These are phyloP conservation scores for Pseudodiploospora longispora DNA, from an alignment of 2,329 filamentous ascomycete genomes.

Conservation along the genomic window DNA sequence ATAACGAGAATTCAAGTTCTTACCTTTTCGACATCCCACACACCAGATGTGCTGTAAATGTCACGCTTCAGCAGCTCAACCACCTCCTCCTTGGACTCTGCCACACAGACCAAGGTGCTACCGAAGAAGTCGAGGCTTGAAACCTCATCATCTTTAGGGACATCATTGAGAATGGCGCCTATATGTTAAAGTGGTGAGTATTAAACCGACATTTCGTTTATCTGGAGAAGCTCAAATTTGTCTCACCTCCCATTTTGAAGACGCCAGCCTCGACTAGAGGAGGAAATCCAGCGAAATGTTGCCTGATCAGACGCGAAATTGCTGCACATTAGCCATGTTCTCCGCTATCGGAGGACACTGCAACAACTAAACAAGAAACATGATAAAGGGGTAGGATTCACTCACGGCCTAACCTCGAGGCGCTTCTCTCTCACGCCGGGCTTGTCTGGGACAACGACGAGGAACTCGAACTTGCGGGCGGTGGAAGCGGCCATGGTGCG, in stretches of 20 bases:
- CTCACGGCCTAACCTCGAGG: slow-evolving; percentile 51
- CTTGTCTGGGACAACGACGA: slow-evolving; percentile 62
- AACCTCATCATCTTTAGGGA: slow-evolving; percentile 53
- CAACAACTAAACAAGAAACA: neutral
- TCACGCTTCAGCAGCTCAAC: slow-evolving; percentile 60
- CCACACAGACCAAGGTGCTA: slow-evolving; percentile 60
- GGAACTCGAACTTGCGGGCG: slow-evolving; percentile 49
- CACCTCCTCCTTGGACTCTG: slow-evolving; percentile 62
- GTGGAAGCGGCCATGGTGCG: slow-evolving; percentile 23
- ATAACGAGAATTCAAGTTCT: slow-evolving; percentile 8
- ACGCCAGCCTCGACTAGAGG: slow-evolving; percentile 44
- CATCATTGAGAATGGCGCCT: slow-evolving; percentile 61
- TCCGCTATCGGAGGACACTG: too few species aligned
- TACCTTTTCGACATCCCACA: slow-evolving; percentile 73
- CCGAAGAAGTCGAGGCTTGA: slow-evolving; percentile 62
- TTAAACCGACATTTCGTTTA: neutral
- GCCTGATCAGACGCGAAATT: slow-evolving; percentile 9
- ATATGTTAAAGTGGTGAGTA: too few species aligned
- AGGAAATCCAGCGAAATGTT: slow-evolving; percentile 51
- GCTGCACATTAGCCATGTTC: too few species aligned
- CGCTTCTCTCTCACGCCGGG: slow-evolving; percentile 52
- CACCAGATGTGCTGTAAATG: slow-evolving; percentile 61
- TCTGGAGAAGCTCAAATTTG: neutral
- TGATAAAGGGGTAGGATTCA: slow-evolving; percentile 7
- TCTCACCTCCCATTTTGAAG: slow-evolving; percentile 55